A percentile compares a stretch with the other conserved stretches of the same genome.
Conservation (phyloP, 768 basidiomycete species). For the Boletus sp. region DNA sequence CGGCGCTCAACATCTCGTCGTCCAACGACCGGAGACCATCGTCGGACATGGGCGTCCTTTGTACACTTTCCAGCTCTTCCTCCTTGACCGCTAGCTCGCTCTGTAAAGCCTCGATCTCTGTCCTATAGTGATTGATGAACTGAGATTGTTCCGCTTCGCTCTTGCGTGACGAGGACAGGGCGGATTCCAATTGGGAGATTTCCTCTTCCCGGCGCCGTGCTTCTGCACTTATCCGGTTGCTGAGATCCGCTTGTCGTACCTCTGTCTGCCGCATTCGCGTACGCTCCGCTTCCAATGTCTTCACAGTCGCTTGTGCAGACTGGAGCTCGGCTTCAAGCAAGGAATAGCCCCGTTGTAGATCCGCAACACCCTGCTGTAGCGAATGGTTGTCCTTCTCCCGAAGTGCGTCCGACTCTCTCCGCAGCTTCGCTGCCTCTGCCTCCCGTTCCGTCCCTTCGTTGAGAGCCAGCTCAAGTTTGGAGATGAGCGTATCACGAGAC, state of each 20-base stretch:
- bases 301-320: conserved; percentile 47
- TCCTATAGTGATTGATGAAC: conserved; percentile 59
- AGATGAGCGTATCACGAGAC: conserved; percentile 54
- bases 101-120: conserved; percentile 69
- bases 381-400: conserved; percentile 53
- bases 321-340: conserved; percentile 64
- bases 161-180: conserved; percentile 46
- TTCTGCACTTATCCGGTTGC: conserved; percentile 48
- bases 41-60: conserved; percentile 39
- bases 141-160: conserved; percentile 60
- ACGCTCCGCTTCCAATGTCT: conserved; percentile 65
- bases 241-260: conserved; percentile 51
- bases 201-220: conserved; percentile 53
- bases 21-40: conserved; percentile 54
- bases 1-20: conserved; percentile 67
- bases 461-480: conserved; percentile 57
- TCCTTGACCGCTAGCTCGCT: conserved; percentile 59
- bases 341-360: conserved; percentile 59
- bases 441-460: conserved; percentile 52
- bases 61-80: conserved; percentile 60
- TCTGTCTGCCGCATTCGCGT: conserved; percentile 54
- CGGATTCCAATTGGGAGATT: conserved; percentile 46
- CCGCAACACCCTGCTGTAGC: conserved; percentile 48
- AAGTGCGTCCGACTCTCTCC: conserved; percentile 42
- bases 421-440: conserved; percentile 43